Base-by-base conservation (phyloP, 345 rosid genomes). In the Syzygium grande region DNA sequence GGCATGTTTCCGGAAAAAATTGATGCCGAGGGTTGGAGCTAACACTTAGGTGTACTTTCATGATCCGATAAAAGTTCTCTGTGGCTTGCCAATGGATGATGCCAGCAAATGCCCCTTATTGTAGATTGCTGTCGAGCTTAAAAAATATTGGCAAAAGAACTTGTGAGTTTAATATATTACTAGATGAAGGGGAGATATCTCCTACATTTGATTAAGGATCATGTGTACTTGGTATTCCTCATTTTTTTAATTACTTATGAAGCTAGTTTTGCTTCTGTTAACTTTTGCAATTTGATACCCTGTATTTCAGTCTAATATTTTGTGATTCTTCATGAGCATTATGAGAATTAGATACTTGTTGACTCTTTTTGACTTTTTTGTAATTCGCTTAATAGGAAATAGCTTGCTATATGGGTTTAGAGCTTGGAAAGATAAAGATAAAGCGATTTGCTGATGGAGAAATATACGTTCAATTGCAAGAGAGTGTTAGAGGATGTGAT, bases 401-500 rank as follows among this genome's bases (percentile, higher is more conserved):
- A 65, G 96, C 99, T 5, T 95, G 97, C 92, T 96, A 95, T 90
- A 94, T 97, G 99, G 99, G 99, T 61, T 73, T 97, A 91, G 97
- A 96, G 90, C 98, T 96, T 56, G 99, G 99, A 51, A 95, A 95
- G 91, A 94, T 96, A 86, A 94, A 95, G 93, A 97, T 97, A 52
- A 97, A 96, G 85, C 92, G 99, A 16, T 97, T 97, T 91, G 98
- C 98, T 84, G 99, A 97, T 90, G 99, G 99, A 15, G 99, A 97
- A 92, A 96, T 97, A 52, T 95, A 97, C 90, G 99, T 97, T 89
- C 99, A 97, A 90, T 92, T 95, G 84, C 97, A 97, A 93, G 99
- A 97, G 90, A 97, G 99, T 91, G 99, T 97, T n/a, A 94, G 99
- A 86, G 99, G 99, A 55, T 97, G 99, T n/a, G 99, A 96, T 89